Evolutionary conservation across 2,329 filamentous ascomycete genomes (phyloP), one percentile per base, ranked within the genome.

Genomic region (Penicillium sp.): DNA sequence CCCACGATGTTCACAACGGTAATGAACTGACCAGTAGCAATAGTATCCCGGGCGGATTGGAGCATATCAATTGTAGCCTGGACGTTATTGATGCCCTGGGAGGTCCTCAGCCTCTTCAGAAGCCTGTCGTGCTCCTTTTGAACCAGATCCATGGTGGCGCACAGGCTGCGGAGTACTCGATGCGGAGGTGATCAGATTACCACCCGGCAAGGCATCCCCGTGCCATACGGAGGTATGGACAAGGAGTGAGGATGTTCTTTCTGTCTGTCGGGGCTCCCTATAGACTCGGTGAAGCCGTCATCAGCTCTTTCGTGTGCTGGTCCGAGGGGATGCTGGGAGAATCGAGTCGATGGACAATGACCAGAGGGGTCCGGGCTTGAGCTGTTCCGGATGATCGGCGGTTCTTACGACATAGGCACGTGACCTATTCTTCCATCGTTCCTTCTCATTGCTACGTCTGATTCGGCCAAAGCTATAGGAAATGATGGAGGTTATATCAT

Each of bases 11-110:
- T 28, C 26, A 42, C 2, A 42, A 53, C 15, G 30, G n/a, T 42
- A 59, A 71, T 24, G 45, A 59, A 72, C 80, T 63, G 78, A 92
- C 92, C 88, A 69, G 84, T 81, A 65, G 89, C 88, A 62, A 97
- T 89, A 67, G 87, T 83, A 65, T 92, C 88, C 59, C 92, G 86
- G 42, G 93, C 91, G 53, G 84, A 83, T 65, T 87, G 85, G 30
- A 99, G 86, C 60, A 91, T 79, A 65, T 92, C 86, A 68, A 99
- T 92, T 42, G 93, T 90, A 62, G 87, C 86, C 75, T 98, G 92
- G 19, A 96, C 90, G 83, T 96, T 89, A 37, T 87, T 81, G 61
- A 96, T 88, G 42, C 89, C 89, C 59, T 89, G 86, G 4, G 85
- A 85, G 49, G 93, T 85, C 72, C 89, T 89, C 35, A 88, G 86